phyloP scores from a whole-genome alignment of 768 basidiomycete genomes.

The Lentinula lateritia region DNA sequence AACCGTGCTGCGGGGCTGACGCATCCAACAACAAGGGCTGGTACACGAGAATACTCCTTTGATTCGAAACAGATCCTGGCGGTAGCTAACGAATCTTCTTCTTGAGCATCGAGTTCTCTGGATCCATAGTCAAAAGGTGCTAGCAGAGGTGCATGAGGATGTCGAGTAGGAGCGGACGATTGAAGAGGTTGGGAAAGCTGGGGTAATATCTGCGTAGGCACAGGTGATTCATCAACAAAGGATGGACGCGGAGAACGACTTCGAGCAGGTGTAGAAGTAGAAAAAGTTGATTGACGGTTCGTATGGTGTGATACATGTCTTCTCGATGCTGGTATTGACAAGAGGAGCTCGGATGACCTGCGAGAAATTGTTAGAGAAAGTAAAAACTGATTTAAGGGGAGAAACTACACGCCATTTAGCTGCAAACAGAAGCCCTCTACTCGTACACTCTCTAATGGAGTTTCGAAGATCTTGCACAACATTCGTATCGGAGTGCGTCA shows the following conservation, averaged over 20 bases:
- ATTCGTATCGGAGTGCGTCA: conserved; percentile 28
- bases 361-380: conserved; percentile 6
- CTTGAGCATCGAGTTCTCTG: conserved; percentile 46
- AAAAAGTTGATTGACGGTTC: conserved; percentile 30
- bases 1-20: conserved; percentile 72
- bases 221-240: conserved; percentile 31
- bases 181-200: conserved; percentile 18
- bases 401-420: conserved; percentile 63
- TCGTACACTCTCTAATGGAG: conserved; percentile 68
- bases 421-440: conserved; percentile 63
- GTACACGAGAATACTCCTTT: conserved; percentile 74
- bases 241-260: conserved; percentile 34
- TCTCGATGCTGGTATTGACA: conserved; percentile 49
- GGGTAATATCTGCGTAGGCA: conserved; percentile 24
- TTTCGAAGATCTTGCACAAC: conserved; percentile 51
- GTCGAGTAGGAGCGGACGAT: conserved; percentile 17
- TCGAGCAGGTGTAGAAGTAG: conserved; percentile 57
- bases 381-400: conserved; percentile 9
- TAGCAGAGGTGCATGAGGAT: conserved; percentile 31
- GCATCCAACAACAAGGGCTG: conserved; percentile 58
- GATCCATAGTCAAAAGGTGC: conserved; percentile 29
- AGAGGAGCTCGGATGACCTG: conserved; percentile 76
- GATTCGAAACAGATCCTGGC: conserved; percentile 71
- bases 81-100: conserved; percentile 67
- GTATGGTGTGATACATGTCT: conserved; percentile 25